A percentile compares a stretch with the other conserved stretches of the same genome.
These are phyloP conservation scores for Fusarium incarnatum DNA, from an alignment of 2,329 filamentous ascomycete species.

Conservation along the genomic window DNA sequence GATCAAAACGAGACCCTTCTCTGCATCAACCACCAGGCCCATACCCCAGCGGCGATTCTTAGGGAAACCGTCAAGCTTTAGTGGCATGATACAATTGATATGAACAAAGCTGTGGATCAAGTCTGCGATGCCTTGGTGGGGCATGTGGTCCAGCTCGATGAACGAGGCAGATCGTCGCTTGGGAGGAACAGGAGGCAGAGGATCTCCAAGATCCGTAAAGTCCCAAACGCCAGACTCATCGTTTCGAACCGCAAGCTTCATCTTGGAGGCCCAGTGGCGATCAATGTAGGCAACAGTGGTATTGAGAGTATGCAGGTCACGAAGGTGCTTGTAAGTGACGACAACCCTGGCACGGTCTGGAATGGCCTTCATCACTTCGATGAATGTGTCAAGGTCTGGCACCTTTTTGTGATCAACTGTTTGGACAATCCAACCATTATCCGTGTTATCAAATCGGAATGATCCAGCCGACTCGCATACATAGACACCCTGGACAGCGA, in stretches of 20 bases:
- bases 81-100: slow-evolving; percentile 89
- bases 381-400: slow-evolving; percentile 86
- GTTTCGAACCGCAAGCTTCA: slow-evolving; percentile 92
- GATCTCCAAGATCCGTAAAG: slow-evolving; percentile 84
- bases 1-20: slow-evolving; percentile 93
- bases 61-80: slow-evolving; percentile 98
- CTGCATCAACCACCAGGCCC: slow-evolving; percentile 96
- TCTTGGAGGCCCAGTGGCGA: slow-evolving; percentile 94
- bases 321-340: slow-evolving; percentile 93
- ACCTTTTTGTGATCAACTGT: slow-evolving; percentile 93
- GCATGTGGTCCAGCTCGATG: slow-evolving; percentile 89
- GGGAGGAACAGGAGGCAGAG: slow-evolving; percentile 79
- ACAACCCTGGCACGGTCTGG: slow-evolving; percentile 87
- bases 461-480: slow-evolving; percentile 95
- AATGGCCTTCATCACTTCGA: slow-evolving; percentile 89
- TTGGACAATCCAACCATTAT: slow-evolving; percentile 94
- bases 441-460: slow-evolving; percentile 91
- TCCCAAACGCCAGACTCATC: slow-evolving; percentile 94
- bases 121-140: slow-evolving; percentile 89
- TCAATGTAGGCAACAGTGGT: slow-evolving; percentile 94
- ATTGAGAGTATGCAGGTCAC: slow-evolving; percentile 93
- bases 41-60: slow-evolving; percentile 95
- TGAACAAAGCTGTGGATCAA: slow-evolving; percentile 95
- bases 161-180: slow-evolving; percentile 86
- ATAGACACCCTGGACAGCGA: slow-evolving; percentile 91